Conservation (phyloP, 1,139 yeast genomes). For the Saccharomycopsis hybrid region DNA sequence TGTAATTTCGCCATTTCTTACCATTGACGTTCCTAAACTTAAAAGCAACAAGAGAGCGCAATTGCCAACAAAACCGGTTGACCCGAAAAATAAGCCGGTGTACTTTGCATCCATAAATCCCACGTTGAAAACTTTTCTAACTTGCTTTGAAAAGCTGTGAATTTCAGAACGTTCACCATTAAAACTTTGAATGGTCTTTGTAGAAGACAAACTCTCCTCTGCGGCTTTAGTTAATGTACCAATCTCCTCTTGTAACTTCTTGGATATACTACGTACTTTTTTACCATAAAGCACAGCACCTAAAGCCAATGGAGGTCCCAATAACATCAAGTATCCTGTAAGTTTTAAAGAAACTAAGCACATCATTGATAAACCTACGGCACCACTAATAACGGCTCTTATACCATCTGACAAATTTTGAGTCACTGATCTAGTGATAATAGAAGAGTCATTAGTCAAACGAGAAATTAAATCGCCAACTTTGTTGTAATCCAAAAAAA, state of each 20-base stretch:
- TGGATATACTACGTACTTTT: constrained; percentile 66
- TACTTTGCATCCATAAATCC: constrained; percentile 80
- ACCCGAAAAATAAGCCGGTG: constrained; percentile 69
- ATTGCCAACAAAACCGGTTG: constrained; percentile 81
- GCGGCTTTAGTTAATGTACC: constrained; percentile 87
- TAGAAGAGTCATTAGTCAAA: constrained; percentile 81
- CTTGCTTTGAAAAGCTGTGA: constrained; percentile 57
- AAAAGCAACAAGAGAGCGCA: constrained; percentile 68
- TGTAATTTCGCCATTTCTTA: constrained; percentile 63
- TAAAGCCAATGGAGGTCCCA: constrained; percentile 79
- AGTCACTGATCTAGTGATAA: constrained; percentile 81
- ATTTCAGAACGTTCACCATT: constrained; percentile 73
- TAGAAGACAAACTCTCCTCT: constrained; percentile 87
- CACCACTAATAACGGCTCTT: constrained; percentile 72
- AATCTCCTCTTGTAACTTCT: constrained; percentile 75
- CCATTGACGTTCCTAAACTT: constrained; percentile 76
- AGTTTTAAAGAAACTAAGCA: constrained; percentile 75
- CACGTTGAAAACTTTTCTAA: constrained; percentile 65
- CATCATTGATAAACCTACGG: constrained; percentile 88
- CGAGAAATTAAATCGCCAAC: constrained; percentile 92
- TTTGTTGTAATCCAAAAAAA: constrained; percentile 83
- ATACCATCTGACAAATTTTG: constrained; percentile 90
- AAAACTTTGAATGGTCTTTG: constrained; percentile 82
- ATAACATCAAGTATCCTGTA: constrained; percentile 68
- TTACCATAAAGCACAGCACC: constrained; percentile 81